Evolutionary conservation across 805 yeast genomes (phyloP), one percentile per base, ranked within the genome.

Genomic region (Torulaspora microellipsoides): DNA sequence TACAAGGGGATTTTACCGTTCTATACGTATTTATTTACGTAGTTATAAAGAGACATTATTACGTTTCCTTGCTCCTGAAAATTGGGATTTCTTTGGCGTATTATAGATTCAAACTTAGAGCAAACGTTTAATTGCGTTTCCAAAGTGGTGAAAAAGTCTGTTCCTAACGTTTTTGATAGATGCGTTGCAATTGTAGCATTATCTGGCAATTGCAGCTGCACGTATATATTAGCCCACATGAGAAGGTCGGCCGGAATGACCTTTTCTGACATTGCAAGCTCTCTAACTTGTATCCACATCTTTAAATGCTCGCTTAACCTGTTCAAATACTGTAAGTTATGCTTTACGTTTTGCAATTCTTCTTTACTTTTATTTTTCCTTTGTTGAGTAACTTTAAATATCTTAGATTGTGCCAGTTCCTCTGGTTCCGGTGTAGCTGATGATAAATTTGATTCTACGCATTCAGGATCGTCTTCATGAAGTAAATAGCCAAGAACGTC

Each of bases 31-130:
- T 46, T 48, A 15, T 40, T 34, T 15, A 36, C 42, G 28, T 34
- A 12, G 35, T 56, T 46, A 38, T 49, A 56, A 11, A 56, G 10
- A 0, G 65, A 50, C 58, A 52, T 60, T 15, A 54, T 15, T n/a
- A 54, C 42, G 40, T 60, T 62, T 15, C 64, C 63, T 42, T 56
- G 59, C 39, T 62, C 67, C 10, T 29, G 44, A 33, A 62, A 60
- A 6, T 35, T 31, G 9, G 67, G 57, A 5, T 42, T 50, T 43
- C 62, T 48, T 27, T 37, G 45, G 5, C 33, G 38, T 8, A 47
- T 31, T 9, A 15, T 11, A 10, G 44, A 34, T 8, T 36, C 44
- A 10, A 37, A 20, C 4, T 37, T 27, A 7, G 32, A 43, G 36
- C 47, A 43, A 2, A 30, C 25, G 8, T 51, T 31, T 1, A 55